These are phyloP conservation scores for Amauroascus verrucosus DNA, from an alignment of 2,329 filamentous ascomycete species.

Conservation along the genomic window DNA sequence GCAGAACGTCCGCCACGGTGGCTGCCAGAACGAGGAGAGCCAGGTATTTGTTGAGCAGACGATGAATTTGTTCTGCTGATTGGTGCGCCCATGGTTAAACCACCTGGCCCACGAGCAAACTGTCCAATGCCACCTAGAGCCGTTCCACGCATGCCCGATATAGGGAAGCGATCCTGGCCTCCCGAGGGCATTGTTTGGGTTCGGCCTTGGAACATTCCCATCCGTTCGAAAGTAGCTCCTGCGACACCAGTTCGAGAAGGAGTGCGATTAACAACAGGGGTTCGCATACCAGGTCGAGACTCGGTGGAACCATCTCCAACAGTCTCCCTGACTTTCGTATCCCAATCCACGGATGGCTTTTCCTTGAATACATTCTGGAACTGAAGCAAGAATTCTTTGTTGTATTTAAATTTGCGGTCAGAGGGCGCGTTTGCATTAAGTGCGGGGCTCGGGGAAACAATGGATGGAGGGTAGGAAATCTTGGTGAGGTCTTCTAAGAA, in stretches of 20 bases:
- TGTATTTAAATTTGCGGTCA: conserved; percentile 82
- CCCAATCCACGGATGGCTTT: conserved; percentile 90
- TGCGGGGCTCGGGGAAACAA: conserved; percentile 83
- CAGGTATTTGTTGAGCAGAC: conserved; percentile 48
- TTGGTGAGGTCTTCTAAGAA: conserved; percentile 72
- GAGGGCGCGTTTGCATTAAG: conserved; percentile 65
- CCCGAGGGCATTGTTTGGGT: conserved; percentile 59
- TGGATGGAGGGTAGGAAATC: conserved; percentile 69
- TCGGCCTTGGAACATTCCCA: conserved; percentile 57
- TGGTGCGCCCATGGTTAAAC: conserved; percentile 51
- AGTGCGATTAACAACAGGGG: conserved; percentile 15
- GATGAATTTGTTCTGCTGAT: conserved; percentile 57
- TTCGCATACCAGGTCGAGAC: conserved; percentile 39
- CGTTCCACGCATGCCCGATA: conserved; percentile 44
- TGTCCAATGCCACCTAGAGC: conserved; percentile 45
- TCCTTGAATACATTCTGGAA: conserved; percentile 95
- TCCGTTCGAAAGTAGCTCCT: conserved; percentile 44
- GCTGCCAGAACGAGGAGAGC: conserved; percentile 63
- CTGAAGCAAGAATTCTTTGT: conserved; percentile 88
- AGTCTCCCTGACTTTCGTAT: conserved; percentile 73
- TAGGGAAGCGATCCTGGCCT: conserved; percentile 57
- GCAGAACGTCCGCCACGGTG: conserved; percentile 45
- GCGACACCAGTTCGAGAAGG: conserved; percentile 26
- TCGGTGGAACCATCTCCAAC: conserved; percentile 62
- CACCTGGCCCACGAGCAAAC: conserved; percentile 49